Conservation (phyloP, 2,329 filamentous ascomycete genomes). For the Exophiala bonariae region DNA sequence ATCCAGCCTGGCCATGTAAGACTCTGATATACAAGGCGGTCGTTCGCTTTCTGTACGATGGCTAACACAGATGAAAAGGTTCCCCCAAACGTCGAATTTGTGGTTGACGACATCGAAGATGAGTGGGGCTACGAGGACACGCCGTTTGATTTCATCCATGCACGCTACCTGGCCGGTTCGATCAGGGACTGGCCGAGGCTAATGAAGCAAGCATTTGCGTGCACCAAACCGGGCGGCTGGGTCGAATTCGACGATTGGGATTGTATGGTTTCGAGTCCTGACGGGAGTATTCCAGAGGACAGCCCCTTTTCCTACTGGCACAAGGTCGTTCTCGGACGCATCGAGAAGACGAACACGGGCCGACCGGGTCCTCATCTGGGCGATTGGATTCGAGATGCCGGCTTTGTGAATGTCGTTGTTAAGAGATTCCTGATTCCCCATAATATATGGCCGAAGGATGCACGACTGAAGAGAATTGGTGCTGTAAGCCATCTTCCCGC, state of each 20-base stretch:
- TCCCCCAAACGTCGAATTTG: too few relatives aligned
- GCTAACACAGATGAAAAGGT: too few relatives aligned
- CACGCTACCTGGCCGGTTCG: slow-evolving; percentile 56
- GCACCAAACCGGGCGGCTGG: slow-evolving; percentile 40
- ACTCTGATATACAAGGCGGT: too few relatives aligned
- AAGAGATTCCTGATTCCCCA: slow-evolving; percentile 25
- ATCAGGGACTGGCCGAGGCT: slow-evolving; percentile 57
- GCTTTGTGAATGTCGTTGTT: slow-evolving; percentile 27
- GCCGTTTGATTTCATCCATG: slow-evolving; percentile 62
- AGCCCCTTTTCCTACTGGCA: too few relatives aligned
- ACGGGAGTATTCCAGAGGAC: too few relatives aligned
- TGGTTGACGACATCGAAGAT: slow-evolving; percentile 59
- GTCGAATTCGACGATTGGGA: slow-evolving; percentile 41
- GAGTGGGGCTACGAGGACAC: slow-evolving; percentile 47
- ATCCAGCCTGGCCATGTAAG: too few relatives aligned
- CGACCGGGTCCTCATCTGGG: slow-evolving; percentile 11
- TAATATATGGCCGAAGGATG: slow-evolving; percentile 31
- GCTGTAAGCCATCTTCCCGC: too few relatives aligned
- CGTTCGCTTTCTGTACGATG: too few relatives aligned
- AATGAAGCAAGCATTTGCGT: slow-evolving; percentile 42
- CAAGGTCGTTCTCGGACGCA: too few relatives aligned
- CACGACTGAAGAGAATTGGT: neutral
- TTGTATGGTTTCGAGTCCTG: slow-evolving; percentile 28
- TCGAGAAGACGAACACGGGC: too few relatives aligned
- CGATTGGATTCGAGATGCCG: slow-evolving; percentile 26